Evolutionary conservation across 495 filamentous ascomycete genomes (phyloP), one percentile per base, ranked within the genome.

Genomic region (Hypoxylon perforatum): DNA sequence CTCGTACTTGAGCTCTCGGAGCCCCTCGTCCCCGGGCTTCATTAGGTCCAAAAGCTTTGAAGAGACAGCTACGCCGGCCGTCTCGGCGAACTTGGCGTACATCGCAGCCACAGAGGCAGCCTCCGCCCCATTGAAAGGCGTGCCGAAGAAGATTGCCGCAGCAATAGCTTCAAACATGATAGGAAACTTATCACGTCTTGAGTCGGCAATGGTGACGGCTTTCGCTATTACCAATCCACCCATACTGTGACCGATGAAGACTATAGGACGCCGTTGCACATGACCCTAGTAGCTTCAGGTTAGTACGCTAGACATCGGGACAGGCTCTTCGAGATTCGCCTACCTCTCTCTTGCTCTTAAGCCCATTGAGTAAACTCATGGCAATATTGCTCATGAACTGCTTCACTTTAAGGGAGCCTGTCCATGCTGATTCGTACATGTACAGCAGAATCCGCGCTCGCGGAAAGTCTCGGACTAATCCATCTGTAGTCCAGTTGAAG

Each of bases 171-270:
- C 76, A 42, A 75, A 78, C 70, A 77, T 75, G 11, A 65, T 49
- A 17, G 68, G 68, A 35, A 72, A 75, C 33, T 60, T 65, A 38
- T 74, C 73, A 10, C 66, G 63, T 46, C 67, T 56, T 1, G 66
- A 65, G 38, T 75, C 72, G n/a, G 76, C 74, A 46, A 76, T 55
- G 0, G 64, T 73, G 19, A 76, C 63, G 17, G 74, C 77, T 48
- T 79, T 78, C 45, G 77, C 77, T 49, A 90, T 82, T 4, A 91
- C 83, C 4, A 91, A 73, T 4, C 88, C 88, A 2, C 88, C 88
- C 39, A 91, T 82, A 4, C 86, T 88, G 75, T 90, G 88, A 36
- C 86, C 87, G 17, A 90, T 82, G 61, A 89, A 89, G 36, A 90
- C 83, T 28, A 90, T 87, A 1, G 88, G 88, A 1, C 88, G 73